Base-by-base conservation (phyloP, 2,329 filamentous ascomycete species). In the Colletotrichum coccodes region DNA sequence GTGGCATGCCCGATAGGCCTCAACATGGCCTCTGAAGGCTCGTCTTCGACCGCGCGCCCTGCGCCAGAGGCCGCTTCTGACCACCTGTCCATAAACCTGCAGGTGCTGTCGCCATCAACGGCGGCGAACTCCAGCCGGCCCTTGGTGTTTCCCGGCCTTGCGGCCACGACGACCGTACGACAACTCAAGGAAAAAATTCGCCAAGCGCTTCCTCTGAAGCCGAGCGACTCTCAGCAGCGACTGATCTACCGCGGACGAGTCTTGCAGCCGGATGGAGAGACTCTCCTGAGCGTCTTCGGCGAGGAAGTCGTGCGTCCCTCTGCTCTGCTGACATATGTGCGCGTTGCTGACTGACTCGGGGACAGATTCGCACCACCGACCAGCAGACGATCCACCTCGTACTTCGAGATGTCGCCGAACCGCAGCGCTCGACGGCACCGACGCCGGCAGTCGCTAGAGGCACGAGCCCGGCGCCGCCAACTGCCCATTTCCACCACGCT, bases 161-260 rank as follows among this genome's bases (percentile, higher is more conserved):
- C 85, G 16, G 80, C 81, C 46, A 79, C 80, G 1, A 88, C 86
- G 2, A 90, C 87, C 0, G 80, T 91, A 54, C 83, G 83, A 64
- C 80, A 89, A 75, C 78, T 91, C 38, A 91, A 90, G 75, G 84
- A 85, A 49, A 86, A 80, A 75, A 89, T 91, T 66, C 85, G 87
- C 36, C 81, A 88, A 72, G 74, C 77, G 4, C 75, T 90, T 47
- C 78, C 82, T 28, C 76, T 84, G 50, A 85, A 82, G 59, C 88
- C 88, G 4, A 73, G 82, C 18, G 83, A 89, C 68, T 83, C 88
- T 38, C 82, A 85, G 38, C 87, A 91, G 75, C 83, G 89, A 47
- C 78, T 91, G 67, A 91, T 91, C 42, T 85, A 91, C 73, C 82
- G 86, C 47, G 89, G 89, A 1, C 85, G 88, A 40, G 81, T 89